Conservation (phyloP, 176 grass and related monocot genomes). For the Aegilops longissima region DNA sequence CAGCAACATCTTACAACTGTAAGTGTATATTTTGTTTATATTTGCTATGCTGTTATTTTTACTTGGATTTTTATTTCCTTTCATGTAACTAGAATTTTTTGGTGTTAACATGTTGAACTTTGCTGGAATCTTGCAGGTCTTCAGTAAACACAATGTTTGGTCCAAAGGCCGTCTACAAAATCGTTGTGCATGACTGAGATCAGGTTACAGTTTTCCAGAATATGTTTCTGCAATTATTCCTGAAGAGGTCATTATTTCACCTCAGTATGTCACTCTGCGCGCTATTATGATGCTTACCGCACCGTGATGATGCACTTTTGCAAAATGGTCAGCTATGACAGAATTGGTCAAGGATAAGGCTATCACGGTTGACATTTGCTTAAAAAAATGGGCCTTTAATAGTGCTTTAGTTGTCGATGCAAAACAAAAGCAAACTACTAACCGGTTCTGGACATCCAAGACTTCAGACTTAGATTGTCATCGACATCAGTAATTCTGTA, state of each 20-base stretch:
- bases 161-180: slow-evolving; percentile 70
- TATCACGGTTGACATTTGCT: slow-evolving; percentile 10
- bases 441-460: not conserved
- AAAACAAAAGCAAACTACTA: not conserved
- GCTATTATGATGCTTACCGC: slow-evolving; percentile 1
- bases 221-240: slow-evolving; percentile 83
- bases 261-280: not conserved
- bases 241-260: slow-evolving; percentile 69
- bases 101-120: slow-evolving; percentile 21
- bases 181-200: slow-evolving; percentile 80
- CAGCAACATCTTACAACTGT: slow-evolving; percentile 89
- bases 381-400: slow-evolving; percentile 7
- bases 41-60: not conserved
- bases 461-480: not conserved
- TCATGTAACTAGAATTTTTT: not conserved
- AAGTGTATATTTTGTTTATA: slow-evolving; percentile 35
- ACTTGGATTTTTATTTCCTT: slow-evolving; percentile 5
- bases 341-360: slow-evolving; percentile 8
- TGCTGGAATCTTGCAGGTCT: slow-evolving; percentile 53
- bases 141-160: slow-evolving; percentile 93
- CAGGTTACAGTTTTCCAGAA: slow-evolving; percentile 85
- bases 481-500: slow-evolving; percentile 9
- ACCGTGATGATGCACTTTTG: not conserved
- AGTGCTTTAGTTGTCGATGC: not conserved
- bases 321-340: not conserved